Conservation (phyloP, 352 stramenopile genomes). For the Phytophthora syringae region DNA sequence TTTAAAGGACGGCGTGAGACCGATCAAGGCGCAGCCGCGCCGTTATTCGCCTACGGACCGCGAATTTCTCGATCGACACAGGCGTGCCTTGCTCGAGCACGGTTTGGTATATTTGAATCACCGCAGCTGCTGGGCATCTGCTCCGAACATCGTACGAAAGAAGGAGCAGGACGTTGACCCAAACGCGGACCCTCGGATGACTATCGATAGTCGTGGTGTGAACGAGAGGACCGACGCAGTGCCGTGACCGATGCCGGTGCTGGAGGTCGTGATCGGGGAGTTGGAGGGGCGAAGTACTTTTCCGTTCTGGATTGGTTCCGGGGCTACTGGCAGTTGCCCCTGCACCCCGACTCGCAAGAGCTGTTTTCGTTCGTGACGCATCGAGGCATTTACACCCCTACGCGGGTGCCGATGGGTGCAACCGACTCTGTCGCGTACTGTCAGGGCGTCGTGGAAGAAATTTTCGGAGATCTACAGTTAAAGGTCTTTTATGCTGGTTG, state of each 20-base stretch:
- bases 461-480: not conserved
- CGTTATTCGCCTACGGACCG: not conserved
- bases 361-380: not conserved
- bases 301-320: not conserved
- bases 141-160: not conserved
- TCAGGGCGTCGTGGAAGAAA: too few relatives aligned
- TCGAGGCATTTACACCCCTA: not conserved
- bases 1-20: too few relatives aligned
- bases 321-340: not conserved
- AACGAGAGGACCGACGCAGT: not conserved
- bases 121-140: not conserved
- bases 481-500: not conserved
- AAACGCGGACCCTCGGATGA: not conserved
- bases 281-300: not conserved
- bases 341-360: not conserved
- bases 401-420: not conserved
- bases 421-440: not conserved
- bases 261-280: not conserved
- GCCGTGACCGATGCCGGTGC: too few relatives aligned
- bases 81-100: not conserved
- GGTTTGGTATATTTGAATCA: not conserved
- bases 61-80: not conserved
- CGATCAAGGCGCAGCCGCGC: not conserved
- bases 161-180: not conserved
- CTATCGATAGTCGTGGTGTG: not conserved